A percentile compares a stretch with the other conserved stretches of the same genome.
These are phyloP conservation scores for Capsella rubella DNA, from an alignment of 441 rosid genomes.

Conservation along the genomic window DNA sequence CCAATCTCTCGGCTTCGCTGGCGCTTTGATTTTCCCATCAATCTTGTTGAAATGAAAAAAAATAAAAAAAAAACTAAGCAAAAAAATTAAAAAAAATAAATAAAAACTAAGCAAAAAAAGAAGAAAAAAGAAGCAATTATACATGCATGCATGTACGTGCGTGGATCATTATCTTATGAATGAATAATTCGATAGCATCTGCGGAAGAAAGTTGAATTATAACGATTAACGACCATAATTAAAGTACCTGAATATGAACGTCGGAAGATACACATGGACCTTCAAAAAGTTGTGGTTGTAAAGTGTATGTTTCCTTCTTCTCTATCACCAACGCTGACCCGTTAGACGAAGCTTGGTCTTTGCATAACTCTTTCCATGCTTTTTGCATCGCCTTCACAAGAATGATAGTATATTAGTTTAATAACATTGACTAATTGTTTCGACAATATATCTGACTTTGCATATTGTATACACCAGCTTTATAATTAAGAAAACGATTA, in stretches of 20 bases:
- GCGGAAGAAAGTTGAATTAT: neutral
- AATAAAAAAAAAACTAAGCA: no score
- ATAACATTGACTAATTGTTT: neutral
- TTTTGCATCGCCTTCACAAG: neutral
- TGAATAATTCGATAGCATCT: no score
- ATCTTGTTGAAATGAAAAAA: slow-evolving; percentile 9
- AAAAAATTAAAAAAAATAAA: no score
- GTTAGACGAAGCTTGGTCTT: neutral
- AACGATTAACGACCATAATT: neutral
- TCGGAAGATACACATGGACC: slow-evolving; percentile 35
- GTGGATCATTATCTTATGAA: no score
- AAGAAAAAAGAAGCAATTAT: no score
- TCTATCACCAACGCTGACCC: neutral
- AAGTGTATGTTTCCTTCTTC: slow-evolving; percentile 18
- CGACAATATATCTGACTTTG: neutral
- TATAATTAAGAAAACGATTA: neutral
- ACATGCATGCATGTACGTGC: no score
- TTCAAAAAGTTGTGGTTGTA: slow-evolving; percentile 30
- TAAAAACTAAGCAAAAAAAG: no score
- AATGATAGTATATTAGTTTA: neutral
- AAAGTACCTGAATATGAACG: slow-evolving; percentile 32
- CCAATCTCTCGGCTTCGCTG: slow-evolving; percentile 18
- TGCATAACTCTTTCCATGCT: slow-evolving; percentile 4
- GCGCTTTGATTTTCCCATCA: slow-evolving; percentile 40
- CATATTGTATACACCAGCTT: neutral